phyloP scores from a whole-genome alignment of 2,329 filamentous ascomycete genomes.

The Lasiodiplodia sp. region DNA sequence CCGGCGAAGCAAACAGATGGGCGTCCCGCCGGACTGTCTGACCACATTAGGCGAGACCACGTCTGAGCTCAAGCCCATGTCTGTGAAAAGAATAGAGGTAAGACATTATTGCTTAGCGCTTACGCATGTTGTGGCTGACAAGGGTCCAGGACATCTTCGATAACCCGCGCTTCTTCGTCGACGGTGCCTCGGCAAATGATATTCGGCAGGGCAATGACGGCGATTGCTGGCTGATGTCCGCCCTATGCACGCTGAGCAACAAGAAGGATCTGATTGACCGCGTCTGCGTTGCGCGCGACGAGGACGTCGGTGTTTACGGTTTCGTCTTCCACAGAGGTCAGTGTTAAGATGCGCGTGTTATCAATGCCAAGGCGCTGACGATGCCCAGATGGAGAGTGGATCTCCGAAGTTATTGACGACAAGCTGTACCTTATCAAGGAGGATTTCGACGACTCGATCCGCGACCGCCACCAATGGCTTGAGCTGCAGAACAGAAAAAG shows the following conservation, averaged over 20 bases:
- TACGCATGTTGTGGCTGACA: conserved; percentile 13
- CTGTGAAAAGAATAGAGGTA: conserved; percentile 74
- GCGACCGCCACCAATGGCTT: conserved; percentile 76
- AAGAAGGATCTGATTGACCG: conserved; percentile 73
- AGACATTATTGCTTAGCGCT: conserved; percentile 8
- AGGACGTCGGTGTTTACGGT: conserved; percentile 80
- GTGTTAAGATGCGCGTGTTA: not conserved
- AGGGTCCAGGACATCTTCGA: conserved; percentile 79
- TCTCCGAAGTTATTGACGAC: conserved; percentile 89
- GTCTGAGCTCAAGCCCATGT: conserved; percentile 65
- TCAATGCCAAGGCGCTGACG: conserved; percentile 16
- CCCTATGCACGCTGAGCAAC: conserved; percentile 77
- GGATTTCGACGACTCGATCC: conserved; percentile 77
- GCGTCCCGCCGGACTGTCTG: conserved; percentile 56
- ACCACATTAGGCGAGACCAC: conserved; percentile 49
- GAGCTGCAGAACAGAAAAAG: conserved; percentile 67
- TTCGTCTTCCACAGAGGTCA: conserved; percentile 78
- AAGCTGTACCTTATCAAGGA: conserved; percentile 81
- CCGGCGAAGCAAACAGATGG: conserved; percentile 49
- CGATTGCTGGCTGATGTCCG: conserved; percentile 87
- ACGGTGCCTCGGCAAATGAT: conserved; percentile 77
- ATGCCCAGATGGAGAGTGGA: conserved; percentile 64
- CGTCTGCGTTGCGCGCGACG: conserved; percentile 75
- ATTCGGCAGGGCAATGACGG: conserved; percentile 79
- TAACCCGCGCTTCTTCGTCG: conserved; percentile 75